A percentile compares a stretch with the other conserved stretches of the same genome.
phyloP scores from a whole-genome alignment of 108 stramenopile species.

The Pseudonitzschia pungens region DNA sequence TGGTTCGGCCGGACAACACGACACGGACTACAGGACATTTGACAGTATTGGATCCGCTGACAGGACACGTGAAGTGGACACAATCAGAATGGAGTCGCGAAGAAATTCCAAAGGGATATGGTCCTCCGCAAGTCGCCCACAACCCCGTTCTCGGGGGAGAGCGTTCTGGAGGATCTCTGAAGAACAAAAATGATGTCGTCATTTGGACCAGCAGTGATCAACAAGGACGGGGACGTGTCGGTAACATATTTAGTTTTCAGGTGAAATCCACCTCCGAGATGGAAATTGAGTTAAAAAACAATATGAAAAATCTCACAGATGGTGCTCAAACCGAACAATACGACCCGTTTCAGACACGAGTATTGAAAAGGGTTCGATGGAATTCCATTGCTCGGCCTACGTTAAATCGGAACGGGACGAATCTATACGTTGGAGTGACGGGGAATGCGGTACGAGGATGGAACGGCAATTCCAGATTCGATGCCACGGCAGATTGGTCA shows the following conservation, averaged over 20 bases:
- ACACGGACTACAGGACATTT: slow-evolving; percentile 20
- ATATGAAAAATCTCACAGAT: neutral
- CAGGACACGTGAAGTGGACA: slow-evolving; percentile 26
- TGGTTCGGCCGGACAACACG: slow-evolving; percentile 1
- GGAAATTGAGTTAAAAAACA: neutral
- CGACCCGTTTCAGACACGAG: slow-evolving; percentile 3
- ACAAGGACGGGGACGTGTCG: slow-evolving; percentile 16
- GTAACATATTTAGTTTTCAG: slow-evolving; percentile 29
- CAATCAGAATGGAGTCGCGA: slow-evolving; percentile 28
- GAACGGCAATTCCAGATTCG: slow-evolving; percentile 14
- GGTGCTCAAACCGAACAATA: neutral
- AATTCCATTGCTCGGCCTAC: slow-evolving; percentile 22
- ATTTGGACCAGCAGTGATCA: slow-evolving; percentile 26
- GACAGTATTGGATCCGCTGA: slow-evolving; percentile 19
- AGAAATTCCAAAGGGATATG: slow-evolving; percentile 20
- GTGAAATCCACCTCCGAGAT: slow-evolving; percentile 11
- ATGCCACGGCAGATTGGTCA: slow-evolving; percentile 26
- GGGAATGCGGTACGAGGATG: slow-evolving; percentile 31
- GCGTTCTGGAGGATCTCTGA: slow-evolving; percentile 15
- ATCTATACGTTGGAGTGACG: slow-evolving; percentile 25
- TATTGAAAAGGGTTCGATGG: slow-evolving; percentile 35
- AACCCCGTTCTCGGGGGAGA: slow-evolving; percentile 22
- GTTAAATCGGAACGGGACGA: slow-evolving; percentile 17
- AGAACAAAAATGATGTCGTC: slow-evolving; percentile 28
- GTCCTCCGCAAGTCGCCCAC: slow-evolving; percentile 20